These are phyloP conservation scores for Pythium coloratum DNA, from an alignment of 352 stramenopile genomes.

Conservation along the genomic window DNA sequence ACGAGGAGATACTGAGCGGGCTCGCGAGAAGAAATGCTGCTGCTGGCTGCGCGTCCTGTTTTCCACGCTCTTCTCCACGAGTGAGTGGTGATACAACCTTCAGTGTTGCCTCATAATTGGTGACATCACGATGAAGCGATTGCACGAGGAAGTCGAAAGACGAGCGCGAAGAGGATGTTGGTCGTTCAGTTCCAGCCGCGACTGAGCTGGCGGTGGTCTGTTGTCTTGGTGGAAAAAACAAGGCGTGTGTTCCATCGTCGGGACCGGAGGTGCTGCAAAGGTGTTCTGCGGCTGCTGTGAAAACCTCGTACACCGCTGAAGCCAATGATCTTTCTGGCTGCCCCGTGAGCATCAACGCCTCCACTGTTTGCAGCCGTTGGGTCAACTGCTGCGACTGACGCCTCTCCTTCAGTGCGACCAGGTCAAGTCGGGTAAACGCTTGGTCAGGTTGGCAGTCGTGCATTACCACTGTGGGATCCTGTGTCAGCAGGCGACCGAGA, in stretches of 20 bases:
- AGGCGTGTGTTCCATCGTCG: not conserved
- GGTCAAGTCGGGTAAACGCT: not conserved
- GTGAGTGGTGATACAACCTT: not conserved
- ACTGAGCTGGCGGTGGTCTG: too few species aligned
- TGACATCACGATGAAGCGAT: not conserved
- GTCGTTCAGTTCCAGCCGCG: not conserved
- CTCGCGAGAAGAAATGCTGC: slow-evolving; percentile 19
- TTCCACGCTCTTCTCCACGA: not conserved
- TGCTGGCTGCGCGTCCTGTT: not conserved
- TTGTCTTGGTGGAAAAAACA: not conserved
- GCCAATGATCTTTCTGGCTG: not conserved
- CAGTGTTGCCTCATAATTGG: not conserved
- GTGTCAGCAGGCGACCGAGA: not conserved
- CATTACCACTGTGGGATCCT: not conserved
- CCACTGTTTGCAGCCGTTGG: not conserved
- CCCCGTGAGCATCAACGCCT: not conserved
- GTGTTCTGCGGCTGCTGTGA: not conserved
- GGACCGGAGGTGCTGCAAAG: not conserved
- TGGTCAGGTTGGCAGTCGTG: not conserved
- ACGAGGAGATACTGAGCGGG: slow-evolving; percentile 7
- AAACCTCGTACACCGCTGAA: not conserved
- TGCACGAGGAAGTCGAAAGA: not conserved
- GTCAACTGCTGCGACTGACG: not conserved
- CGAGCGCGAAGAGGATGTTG: not conserved
- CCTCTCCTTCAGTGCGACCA: not conserved